phyloP scores from a whole-genome alignment of 495 filamentous ascomycete species.

The Penicillium desertorum region DNA sequence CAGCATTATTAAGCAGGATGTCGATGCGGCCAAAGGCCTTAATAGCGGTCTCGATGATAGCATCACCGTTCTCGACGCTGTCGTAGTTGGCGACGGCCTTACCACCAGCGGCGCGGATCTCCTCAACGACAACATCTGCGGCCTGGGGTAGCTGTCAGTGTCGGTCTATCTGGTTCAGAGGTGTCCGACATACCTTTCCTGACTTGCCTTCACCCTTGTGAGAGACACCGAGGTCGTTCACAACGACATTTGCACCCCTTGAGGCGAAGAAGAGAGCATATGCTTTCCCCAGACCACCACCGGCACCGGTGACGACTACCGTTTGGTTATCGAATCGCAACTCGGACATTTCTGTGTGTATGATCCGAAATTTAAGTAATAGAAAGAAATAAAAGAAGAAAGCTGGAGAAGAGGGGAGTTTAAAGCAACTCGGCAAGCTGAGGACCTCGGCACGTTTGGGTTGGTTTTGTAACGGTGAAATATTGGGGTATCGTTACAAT shows the following conservation, averaged over 20 bases:
- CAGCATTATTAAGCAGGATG: slow-evolving; percentile 95
- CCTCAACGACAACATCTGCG: slow-evolving; percentile 92
- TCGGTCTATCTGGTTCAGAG: slow-evolving; percentile 2
- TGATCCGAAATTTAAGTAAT: slow-evolving; percentile 22
- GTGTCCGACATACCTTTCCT: slow-evolving; percentile 59
- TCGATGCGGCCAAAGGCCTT: slow-evolving; percentile 90
- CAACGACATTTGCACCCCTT: slow-evolving; percentile 91
- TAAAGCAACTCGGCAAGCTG: slow-evolving; percentile 43
- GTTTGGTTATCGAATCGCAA: slow-evolving; percentile 95
- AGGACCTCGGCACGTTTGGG: slow-evolving; percentile 48
- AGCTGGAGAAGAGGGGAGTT: slow-evolving; percentile 30
- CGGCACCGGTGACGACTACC: slow-evolving; percentile 94
- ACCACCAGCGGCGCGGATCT: slow-evolving; percentile 88
- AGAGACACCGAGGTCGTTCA: slow-evolving; percentile 93
- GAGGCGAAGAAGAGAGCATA: slow-evolving; percentile 92
- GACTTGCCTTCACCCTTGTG: slow-evolving; percentile 93
- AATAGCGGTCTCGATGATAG: slow-evolving; percentile 95
- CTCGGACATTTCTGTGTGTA: slow-evolving; percentile 65
- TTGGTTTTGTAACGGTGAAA: slow-evolving; percentile 20
- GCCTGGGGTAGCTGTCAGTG: slow-evolving; percentile 55
- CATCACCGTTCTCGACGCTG: slow-evolving; percentile 91
- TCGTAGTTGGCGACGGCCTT: slow-evolving; percentile 99
- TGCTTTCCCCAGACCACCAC: slow-evolving; percentile 89
- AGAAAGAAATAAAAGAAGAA: slow-evolving; percentile 22
- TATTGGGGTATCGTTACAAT: slow-evolving; percentile 27